Evolutionary conservation across 129 eudicot genomes (phyloP).

Genomic region (Pulicaria dysenterica): DNA sequence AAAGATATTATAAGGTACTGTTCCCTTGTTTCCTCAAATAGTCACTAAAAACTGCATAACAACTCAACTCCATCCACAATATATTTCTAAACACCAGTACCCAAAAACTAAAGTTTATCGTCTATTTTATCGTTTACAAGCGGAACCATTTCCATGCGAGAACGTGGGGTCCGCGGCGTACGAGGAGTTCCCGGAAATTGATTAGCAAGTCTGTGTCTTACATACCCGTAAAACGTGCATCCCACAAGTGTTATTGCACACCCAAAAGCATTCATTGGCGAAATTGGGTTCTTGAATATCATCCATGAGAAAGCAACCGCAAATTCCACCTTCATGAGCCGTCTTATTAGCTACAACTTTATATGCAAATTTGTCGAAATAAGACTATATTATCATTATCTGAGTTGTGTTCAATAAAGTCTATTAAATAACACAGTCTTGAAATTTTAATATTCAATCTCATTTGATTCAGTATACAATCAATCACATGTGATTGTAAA

Average conservation of each 20-base stretch:
- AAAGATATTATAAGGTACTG: slow-evolving; percentile 13
- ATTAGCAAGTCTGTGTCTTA: slow-evolving; percentile 76
- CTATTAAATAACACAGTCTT: too few species aligned
- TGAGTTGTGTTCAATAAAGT: too few species aligned
- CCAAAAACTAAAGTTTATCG: slow-evolving; percentile 65
- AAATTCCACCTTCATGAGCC: slow-evolving; percentile 71
- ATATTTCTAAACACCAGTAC: slow-evolving; percentile 33
- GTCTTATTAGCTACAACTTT: slow-evolving; percentile 10
- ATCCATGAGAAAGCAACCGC: slow-evolving; percentile 93
- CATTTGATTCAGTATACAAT: too few species aligned
- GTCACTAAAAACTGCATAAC: slow-evolving; percentile 37
- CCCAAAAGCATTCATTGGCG: slow-evolving; percentile 79
- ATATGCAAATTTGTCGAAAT: not conserved
- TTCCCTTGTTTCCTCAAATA: slow-evolving; percentile 20
- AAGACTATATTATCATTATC: too few species aligned
- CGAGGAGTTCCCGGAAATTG: slow-evolving; percentile 80
- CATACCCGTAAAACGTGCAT: slow-evolving; percentile 92
- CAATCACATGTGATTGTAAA: too few species aligned
- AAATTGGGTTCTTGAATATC: slow-evolving; percentile 88
- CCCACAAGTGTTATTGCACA: slow-evolving; percentile 82
- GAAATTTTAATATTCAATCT: too few species aligned
- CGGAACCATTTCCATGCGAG: slow-evolving; percentile 64
- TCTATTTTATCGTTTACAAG: slow-evolving; percentile 86
- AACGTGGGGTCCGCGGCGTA: slow-evolving; percentile 79
- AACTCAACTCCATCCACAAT: slow-evolving; percentile 20